Percentiles rank a stretch among this genome's conserved stretches.
Conservation (phyloP, 2,329 filamentous ascomycete species). For the Aspergillus pseudoviridinutans region DNA sequence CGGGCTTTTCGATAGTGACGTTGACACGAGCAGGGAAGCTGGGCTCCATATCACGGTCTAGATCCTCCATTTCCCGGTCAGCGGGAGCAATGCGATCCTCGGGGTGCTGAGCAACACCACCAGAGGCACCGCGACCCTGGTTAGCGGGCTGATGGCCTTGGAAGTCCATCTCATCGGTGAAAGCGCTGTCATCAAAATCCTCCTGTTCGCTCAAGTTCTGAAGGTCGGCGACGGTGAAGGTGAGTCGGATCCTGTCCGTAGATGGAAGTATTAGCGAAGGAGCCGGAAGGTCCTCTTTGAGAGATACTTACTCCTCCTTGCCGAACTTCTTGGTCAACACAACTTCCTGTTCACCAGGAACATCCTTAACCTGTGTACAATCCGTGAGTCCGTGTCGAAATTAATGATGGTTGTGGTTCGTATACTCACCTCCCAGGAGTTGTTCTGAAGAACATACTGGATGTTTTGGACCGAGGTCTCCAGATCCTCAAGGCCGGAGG, state of each 20-base stretch:
- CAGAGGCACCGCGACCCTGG: slow-evolving; percentile 45
- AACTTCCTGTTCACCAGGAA: slow-evolving; percentile 81
- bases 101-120: slow-evolving; percentile 48
- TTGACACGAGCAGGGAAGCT: slow-evolving; percentile 78
- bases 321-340: slow-evolving; percentile 76
- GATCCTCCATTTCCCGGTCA: slow-evolving; percentile 56
- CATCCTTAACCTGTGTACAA: slow-evolving; percentile 59
- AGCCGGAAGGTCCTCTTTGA: background rate
- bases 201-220: slow-evolving; percentile 60
- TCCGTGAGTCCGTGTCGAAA: background rate
- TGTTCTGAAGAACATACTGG: slow-evolving; percentile 83
- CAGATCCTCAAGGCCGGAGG: slow-evolving; percentile 69
- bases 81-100: slow-evolving; percentile 56
- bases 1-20: slow-evolving; percentile 83
- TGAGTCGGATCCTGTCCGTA: slow-evolving; percentile 63
- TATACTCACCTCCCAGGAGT: slow-evolving; percentile 66
- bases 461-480: slow-evolving; percentile 82
- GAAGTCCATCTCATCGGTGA: slow-evolving; percentile 56
- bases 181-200: slow-evolving; percentile 53
- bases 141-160: slow-evolving; percentile 54
- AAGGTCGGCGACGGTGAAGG: slow-evolving; percentile 81
- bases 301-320: slow-evolving; percentile 71
- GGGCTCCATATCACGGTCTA: slow-evolving; percentile 47
- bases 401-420: background rate
- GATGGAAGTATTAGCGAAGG: background rate